These are phyloP conservation scores for Globisporangium irregulare DNA, from an alignment of 352 stramenopile species.

Conservation along the genomic window DNA sequence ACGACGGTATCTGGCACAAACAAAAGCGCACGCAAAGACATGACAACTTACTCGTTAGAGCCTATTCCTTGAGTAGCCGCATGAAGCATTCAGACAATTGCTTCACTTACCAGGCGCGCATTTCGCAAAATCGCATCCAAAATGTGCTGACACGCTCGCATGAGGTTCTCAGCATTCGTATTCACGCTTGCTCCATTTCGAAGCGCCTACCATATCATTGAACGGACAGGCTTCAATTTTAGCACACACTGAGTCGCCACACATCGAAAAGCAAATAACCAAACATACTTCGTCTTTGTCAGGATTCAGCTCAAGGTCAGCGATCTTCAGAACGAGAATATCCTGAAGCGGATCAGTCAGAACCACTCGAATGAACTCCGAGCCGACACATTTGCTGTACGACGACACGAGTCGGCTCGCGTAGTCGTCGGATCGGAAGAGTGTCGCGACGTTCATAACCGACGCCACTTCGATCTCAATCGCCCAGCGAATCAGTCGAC, in stretches of 20 bases:
- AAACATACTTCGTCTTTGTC: conserved; percentile 44
- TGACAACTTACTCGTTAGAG: conserved; percentile 1
- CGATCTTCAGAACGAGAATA: conserved; percentile 59
- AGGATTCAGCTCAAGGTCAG: conserved; percentile 74
- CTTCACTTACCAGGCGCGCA: conserved; percentile 33
- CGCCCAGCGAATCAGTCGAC: conserved; percentile 62
- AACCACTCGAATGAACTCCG: conserved; percentile 64
- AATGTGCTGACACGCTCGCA: conserved; percentile 79
- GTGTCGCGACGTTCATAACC: conserved; percentile 72
- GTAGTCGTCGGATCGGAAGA: conserved; percentile 78
- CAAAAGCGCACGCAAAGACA: not conserved
- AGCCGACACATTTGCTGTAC: conserved; percentile 72
- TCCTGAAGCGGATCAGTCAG: conserved; percentile 61
- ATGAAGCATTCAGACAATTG: not conserved
- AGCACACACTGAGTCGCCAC: not conserved
- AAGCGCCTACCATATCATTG: conserved; percentile 16
- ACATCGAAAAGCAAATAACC: not conserved
- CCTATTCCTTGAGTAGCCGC: not conserved
- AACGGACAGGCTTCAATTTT: not conserved
- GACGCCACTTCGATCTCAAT: conserved; percentile 76
- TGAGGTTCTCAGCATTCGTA: conserved; percentile 76
- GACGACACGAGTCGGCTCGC: conserved; percentile 67
- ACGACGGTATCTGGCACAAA: conserved; percentile 46
- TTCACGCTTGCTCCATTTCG: conserved; percentile 30
- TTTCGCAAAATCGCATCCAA: conserved; percentile 80